phyloP scores from a whole-genome alignment of 2,329 filamentous ascomycete species.

The Alternaria solani region DNA sequence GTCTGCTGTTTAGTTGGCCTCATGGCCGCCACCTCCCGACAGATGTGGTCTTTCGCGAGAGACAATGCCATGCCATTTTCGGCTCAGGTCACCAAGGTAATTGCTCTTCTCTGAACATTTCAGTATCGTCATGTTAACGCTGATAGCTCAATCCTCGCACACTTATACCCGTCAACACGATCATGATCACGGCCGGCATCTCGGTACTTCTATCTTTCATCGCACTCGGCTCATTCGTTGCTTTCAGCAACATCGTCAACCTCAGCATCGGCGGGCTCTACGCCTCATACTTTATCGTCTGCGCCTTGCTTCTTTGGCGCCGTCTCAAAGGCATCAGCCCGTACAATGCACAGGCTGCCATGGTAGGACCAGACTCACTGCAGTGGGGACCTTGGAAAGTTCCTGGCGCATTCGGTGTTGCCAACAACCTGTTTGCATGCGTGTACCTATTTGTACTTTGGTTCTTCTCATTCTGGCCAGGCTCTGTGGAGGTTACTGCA shows the following conservation, averaged over 20 bases:
- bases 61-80: conserved; percentile 28
- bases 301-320: conserved; percentile 14
- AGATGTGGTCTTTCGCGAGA: conserved; percentile 29
- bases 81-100: conserved; percentile 5
- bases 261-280: conserved; percentile 21
- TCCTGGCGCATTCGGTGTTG: conserved; percentile 9
- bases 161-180: conserved; percentile 51
- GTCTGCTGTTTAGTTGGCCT: conserved; percentile 16
- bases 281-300: conserved; percentile 21
- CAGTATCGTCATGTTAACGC: neutral
- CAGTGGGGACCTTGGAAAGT: conserved; percentile 11
- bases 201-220: conserved; percentile 21
- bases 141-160: neutral
- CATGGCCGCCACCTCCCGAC: conserved; percentile 24
- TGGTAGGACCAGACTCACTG: conserved; percentile 2
- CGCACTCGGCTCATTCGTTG: conserved; percentile 16
- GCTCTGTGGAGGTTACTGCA: conserved; percentile 1
- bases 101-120: neutral
- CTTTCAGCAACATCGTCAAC: conserved; percentile 20
- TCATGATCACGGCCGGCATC: conserved; percentile 33
- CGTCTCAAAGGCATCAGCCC: conserved; percentile 12
- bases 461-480: conserved; percentile 31
- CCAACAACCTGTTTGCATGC: conserved; percentile 18
- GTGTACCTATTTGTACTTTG: conserved; percentile 18
- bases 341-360: neutral